Base-by-base conservation (phyloP, 805 yeast genomes). In the Vanderwaltozyma yarrowii region DNA sequence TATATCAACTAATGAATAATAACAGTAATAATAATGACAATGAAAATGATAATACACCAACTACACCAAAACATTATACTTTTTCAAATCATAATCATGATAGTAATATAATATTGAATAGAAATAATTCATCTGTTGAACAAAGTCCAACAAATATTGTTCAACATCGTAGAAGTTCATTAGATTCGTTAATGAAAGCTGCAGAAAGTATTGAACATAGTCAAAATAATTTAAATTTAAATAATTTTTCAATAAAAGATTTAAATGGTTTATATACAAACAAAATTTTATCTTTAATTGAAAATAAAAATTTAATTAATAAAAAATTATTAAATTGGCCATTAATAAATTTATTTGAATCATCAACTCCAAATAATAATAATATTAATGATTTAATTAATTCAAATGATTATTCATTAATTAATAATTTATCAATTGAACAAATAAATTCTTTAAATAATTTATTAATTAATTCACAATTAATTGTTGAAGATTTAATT, bases 141-240 rank as follows among this genome's bases (percentile, higher is more conserved):
- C 23, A 21, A n/a, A 28, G 18, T 28, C 17, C 8, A 28, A 28
- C 15, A 26, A 12, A 26, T 14, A 24, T 24, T 24, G n/a, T 11
- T 24, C 7, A 24, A 4, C 32, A 26, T 23, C 30, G 43, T 14
- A 45, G 41, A 33, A 32, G 37, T 20, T 51, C 56, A 1, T 40
- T 49, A 35, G 54, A 49, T 14, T 51, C 56, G 3, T 35, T 51
- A 34, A 49, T 51, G 49, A 44, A 47, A 29, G 56, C 54, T 3
- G 51, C 51, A 12, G 43, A 45, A 17, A 41, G 50, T 12, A 37
- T 44, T 8, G 51, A 39, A 31, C 39, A 39, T 23, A 42, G 34
- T 17, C 37, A 45, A n/a, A 21, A 21, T 21, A 21, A 21, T 21
- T 6, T 6, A 7, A 7, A 21, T 21, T 27, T n/a, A n/a, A 6